phyloP scores from a whole-genome alignment of 805 yeast genomes.

The Spathaspora gorwiae region DNA sequence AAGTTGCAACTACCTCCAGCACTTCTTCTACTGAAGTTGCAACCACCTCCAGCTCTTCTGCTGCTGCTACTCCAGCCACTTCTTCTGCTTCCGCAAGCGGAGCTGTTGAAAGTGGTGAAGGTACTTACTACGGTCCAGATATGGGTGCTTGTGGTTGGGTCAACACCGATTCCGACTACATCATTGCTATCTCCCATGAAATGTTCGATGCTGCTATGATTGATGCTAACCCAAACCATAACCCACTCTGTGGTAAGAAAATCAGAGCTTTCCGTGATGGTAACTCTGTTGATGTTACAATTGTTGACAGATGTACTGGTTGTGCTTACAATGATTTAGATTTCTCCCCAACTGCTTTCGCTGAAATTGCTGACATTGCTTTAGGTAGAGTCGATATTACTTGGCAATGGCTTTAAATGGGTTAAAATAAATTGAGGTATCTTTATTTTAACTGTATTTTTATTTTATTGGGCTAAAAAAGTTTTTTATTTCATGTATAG shows the following conservation, averaged over 20 bases:
- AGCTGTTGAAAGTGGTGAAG: slow-evolving; percentile 32
- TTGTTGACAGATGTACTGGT: slow-evolving; percentile 55
- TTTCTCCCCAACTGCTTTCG: slow-evolving; percentile 58
- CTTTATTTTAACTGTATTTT: not conserved
- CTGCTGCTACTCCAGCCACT: slow-evolving; percentile 5
- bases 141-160: slow-evolving; percentile 54
- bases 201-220: slow-evolving; percentile 33
- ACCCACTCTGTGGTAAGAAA: slow-evolving; percentile 50
- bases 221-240: slow-evolving; percentile 37
- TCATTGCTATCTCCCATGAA: slow-evolving; percentile 48
- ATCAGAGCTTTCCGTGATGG: slow-evolving; percentile 45
- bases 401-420: slow-evolving; percentile 40
- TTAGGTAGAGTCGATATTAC: slow-evolving; percentile 52
- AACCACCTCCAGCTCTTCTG: slow-evolving; percentile 7
- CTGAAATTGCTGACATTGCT: slow-evolving; percentile 43
- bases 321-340: slow-evolving; percentile 50
- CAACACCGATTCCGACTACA: slow-evolving; percentile 42
- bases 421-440: not conserved
- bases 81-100: slow-evolving; percentile 15
- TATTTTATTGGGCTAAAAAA: not conserved
- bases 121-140: slow-evolving; percentile 45
- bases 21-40: slow-evolving; percentile 10
- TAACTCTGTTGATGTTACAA: slow-evolving; percentile 51
- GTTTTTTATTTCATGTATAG: not conserved
- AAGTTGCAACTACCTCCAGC: slow-evolving; percentile 8